These are phyloP conservation scores for Dryadomyces quercus-mongolicae DNA, from an alignment of 2,329 filamentous ascomycete species.

Conservation along the genomic window DNA sequence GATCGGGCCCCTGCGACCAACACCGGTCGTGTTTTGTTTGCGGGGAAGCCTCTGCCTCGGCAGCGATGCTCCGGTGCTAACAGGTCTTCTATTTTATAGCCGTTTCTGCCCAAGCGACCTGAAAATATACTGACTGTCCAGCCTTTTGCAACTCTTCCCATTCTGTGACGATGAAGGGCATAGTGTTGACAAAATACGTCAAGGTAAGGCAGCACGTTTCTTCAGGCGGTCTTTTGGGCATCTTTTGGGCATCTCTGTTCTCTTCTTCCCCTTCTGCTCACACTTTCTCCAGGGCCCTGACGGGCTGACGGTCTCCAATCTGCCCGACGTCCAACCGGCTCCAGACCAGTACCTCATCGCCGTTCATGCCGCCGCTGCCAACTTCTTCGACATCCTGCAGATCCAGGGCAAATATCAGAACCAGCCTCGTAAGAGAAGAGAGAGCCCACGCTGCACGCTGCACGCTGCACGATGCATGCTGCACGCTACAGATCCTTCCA, in stretches of 20 bases:
- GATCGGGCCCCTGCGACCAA: neutral
- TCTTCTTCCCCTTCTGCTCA: neutral
- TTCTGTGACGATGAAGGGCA: constrained; percentile 17
- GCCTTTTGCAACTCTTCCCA: neutral
- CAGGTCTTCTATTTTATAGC: neutral
- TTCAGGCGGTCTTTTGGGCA: neutral
- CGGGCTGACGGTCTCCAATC: constrained; percentile 62
- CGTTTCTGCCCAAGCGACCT: neutral
- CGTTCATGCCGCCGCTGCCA: constrained; percentile 77
- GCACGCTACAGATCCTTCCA: neutral
- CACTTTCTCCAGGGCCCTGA: constrained; percentile 50
- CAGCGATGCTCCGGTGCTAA: neutral
- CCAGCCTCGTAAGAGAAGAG: constrained; percentile 49
- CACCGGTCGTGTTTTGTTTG: neutral
- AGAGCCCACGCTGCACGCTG: too few relatives aligned
- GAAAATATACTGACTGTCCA: neutral
- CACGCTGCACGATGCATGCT: too few relatives aligned
- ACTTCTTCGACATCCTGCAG: constrained; percentile 96
- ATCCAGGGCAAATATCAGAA: constrained; percentile 93
- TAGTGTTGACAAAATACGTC: constrained; percentile 22
- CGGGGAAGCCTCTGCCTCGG: constrained; percentile 3
- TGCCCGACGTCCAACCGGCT: constrained; percentile 62
- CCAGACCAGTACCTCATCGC: constrained; percentile 72
- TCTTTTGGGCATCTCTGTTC: neutral
- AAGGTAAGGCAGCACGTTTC: constrained; percentile 17